These are phyloP conservation scores for Rhodotorula sp. DNA, from an alignment of 1,284 basidiomycete species.

Conservation along the genomic window DNA sequence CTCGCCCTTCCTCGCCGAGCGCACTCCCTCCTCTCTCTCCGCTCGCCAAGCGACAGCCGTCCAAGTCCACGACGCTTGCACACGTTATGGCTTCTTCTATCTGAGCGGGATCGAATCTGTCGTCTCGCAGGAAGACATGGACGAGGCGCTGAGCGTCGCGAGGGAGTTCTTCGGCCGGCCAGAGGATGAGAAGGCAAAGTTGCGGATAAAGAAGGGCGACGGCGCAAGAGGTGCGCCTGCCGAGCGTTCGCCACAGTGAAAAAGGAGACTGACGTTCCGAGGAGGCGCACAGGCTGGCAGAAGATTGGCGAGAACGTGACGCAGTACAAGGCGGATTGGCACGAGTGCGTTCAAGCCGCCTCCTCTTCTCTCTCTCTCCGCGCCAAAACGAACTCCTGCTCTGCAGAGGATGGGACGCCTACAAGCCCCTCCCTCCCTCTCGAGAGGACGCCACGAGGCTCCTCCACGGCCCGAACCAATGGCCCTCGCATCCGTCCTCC, in stretches of 20 bases:
- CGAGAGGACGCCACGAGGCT: conserved; percentile 65
- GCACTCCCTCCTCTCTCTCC: too few species aligned
- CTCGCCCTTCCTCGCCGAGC: conserved; percentile 40
- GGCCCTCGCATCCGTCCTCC: conserved; percentile 56
- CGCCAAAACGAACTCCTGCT: too few species aligned
- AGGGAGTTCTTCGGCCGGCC: conserved; percentile 68
- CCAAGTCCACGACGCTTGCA: conserved; percentile 66
- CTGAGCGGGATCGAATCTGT: conserved; percentile 58
- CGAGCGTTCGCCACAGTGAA: neutral
- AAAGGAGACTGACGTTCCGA: too few species aligned
- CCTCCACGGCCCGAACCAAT: conserved; percentile 78
- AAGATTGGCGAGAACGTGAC: conserved; percentile 74
- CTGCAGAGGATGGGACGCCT: neutral
- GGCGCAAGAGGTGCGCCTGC: conserved; percentile 38
- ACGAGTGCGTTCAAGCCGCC: neutral
- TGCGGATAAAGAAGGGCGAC: conserved; percentile 61
- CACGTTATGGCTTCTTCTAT: conserved; percentile 82
- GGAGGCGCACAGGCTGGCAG: conserved; percentile 42
- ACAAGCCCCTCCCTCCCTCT: conserved; percentile 50
- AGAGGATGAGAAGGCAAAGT: conserved; percentile 67
- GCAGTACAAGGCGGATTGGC: conserved; percentile 57
- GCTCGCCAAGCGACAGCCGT: neutral
- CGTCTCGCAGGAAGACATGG: conserved; percentile 60
- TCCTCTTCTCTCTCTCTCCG: too few species aligned
- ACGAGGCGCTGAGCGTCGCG: conserved; percentile 63